Percentiles rank a stretch among this genome's conserved stretches.
Evolutionary conservation across 225 moss, liverwort and hornwort genomes (phyloP).

Genomic region (Ulota crispa): DNA sequence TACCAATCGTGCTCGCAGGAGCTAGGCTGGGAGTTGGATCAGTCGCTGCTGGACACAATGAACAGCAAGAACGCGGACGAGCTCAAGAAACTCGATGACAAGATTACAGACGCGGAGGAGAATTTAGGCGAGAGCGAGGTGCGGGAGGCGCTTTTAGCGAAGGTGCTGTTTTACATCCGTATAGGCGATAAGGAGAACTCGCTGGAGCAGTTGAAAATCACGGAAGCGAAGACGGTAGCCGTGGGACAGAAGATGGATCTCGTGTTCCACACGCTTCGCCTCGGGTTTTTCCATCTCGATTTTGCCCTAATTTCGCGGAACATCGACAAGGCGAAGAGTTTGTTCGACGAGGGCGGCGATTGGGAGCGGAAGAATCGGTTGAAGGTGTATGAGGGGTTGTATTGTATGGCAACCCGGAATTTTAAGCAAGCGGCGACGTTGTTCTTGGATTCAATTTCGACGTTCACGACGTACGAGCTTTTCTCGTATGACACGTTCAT

Average conservation of each 20-base stretch:
- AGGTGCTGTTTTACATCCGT: constrained; percentile 76
- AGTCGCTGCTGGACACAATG: constrained; percentile 39
- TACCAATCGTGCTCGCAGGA: constrained; percentile 77
- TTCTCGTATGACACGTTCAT: constrained; percentile 97
- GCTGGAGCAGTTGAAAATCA: constrained; percentile 80
- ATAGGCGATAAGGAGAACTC: constrained; percentile 95
- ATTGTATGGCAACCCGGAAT: constrained; percentile 95
- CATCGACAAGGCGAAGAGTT: constrained; percentile 95
- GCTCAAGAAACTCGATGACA: constrained; percentile 69
- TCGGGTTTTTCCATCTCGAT: constrained; percentile 85
- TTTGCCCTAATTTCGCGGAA: constrained; percentile 90
- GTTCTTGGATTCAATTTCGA: constrained; percentile 96
- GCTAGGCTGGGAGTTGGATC: constrained; percentile 79
- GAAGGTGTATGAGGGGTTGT: constrained; percentile 95
- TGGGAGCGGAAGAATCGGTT: constrained; percentile 99
- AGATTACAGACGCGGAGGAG: constrained; percentile 85
- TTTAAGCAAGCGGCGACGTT: constrained; percentile 90
- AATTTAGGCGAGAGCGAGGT: constrained; percentile 99
- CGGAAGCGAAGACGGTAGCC: constrained; percentile 95
- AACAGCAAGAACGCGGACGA: constrained; percentile 51
- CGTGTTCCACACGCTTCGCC: constrained; percentile 89
- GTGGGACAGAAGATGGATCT: constrained; percentile 99
- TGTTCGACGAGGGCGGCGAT: constrained; percentile 97
- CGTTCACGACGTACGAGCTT: constrained; percentile 94
- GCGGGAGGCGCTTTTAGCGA: constrained; percentile 86